Evolutionary conservation across 495 filamentous ascomycete genomes (phyloP).

Genomic region (Aspergillus funiculosus): DNA sequence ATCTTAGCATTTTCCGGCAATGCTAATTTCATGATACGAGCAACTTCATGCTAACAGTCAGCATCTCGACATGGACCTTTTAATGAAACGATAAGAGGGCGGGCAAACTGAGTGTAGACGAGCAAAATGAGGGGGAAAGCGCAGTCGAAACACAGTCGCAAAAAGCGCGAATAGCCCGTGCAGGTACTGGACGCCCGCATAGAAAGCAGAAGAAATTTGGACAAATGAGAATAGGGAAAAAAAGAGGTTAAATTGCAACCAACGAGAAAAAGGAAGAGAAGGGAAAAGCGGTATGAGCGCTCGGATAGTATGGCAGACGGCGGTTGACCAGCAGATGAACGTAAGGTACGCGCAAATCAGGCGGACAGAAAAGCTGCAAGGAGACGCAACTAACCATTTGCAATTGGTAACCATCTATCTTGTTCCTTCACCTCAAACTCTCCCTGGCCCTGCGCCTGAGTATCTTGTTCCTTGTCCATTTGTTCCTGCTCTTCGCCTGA

Average conservation of each 20-base stretch:
- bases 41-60: conserved; percentile 93
- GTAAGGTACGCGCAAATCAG: conserved; percentile 55
- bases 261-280: conserved; percentile 15
- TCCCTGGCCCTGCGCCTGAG: conserved; percentile 54
- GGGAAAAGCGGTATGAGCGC: conserved; percentile 19
- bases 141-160: neutral
- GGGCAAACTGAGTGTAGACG: neutral
- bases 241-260: conserved; percentile 10
- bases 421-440: conserved; percentile 99
- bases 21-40: conserved; percentile 97
- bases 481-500: conserved; percentile 81
- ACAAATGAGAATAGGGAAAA: conserved; percentile 3
- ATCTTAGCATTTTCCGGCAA: conserved; percentile 98
- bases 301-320: conserved; percentile 34
- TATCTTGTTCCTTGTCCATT: conserved; percentile 65
- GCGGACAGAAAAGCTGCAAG: conserved; percentile 47
- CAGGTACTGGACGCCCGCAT: neutral
- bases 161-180: too few relatives aligned
- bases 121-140: too few relatives aligned
- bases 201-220: neutral
- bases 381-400: conserved; percentile 86
- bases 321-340: conserved; percentile 43
- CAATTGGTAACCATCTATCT: conserved; percentile 99
- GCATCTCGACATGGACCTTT: conserved; percentile 30
- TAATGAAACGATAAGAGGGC: neutral